Conservation (phyloP, 768 basidiomycete genomes). For the Terana coerulea region DNA sequence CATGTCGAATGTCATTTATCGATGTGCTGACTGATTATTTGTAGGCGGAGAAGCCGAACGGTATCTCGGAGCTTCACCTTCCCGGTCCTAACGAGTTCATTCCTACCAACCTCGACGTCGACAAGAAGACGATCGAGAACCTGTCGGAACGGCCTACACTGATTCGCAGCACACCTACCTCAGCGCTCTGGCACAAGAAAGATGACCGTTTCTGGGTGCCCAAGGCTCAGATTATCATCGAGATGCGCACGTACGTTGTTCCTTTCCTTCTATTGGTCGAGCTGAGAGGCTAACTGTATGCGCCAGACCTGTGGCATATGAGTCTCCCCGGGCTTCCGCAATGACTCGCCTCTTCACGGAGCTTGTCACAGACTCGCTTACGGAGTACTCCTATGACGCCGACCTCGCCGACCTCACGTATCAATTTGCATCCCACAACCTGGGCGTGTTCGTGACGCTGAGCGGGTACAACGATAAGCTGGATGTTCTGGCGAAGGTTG, state of each 20-base stretch:
- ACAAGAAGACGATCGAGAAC: conserved; percentile 66
- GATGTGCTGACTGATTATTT: background rate
- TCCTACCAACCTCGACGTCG: conserved; percentile 79
- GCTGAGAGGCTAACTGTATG: background rate
- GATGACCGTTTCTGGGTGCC: conserved; percentile 97
- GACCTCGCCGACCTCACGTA: conserved; percentile 87
- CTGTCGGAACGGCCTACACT: conserved; percentile 70
- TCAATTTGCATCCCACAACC: conserved; percentile 54
- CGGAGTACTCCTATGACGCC: conserved; percentile 91
- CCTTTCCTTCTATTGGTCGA: background rate
- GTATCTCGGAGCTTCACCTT: conserved; percentile 65
- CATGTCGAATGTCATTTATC: background rate
- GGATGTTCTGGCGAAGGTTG: conserved; percentile 62
- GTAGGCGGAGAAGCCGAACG: conserved; percentile 40
- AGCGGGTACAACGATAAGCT: conserved; percentile 94
- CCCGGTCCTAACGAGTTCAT: conserved; percentile 90
- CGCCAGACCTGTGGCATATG: conserved; percentile 52
- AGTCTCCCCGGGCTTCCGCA: conserved; percentile 65
- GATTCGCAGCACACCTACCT: conserved; percentile 63
- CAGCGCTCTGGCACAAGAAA: conserved; percentile 92
- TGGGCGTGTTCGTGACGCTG: conserved; percentile 64
- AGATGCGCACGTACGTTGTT: conserved; percentile 65
- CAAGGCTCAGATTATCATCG: conserved; percentile 73
- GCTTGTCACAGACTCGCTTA: conserved; percentile 83
- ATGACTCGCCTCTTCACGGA: conserved; percentile 78